Evolutionary conservation across 2,329 filamentous ascomycete genomes (phyloP).

Genomic region (Sporothrix protearum): DNA sequence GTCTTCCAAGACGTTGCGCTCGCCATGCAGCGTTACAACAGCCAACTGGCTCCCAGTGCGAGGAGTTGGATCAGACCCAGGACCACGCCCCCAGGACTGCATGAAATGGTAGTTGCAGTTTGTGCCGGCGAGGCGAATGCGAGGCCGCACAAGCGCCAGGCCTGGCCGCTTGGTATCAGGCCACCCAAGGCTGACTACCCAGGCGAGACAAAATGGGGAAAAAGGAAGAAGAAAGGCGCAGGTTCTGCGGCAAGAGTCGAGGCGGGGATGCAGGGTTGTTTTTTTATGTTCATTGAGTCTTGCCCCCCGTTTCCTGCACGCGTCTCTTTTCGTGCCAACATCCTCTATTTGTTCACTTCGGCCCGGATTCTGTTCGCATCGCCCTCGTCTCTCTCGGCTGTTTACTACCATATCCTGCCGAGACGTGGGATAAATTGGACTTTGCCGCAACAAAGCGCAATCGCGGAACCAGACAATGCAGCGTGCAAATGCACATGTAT

Average conservation of each 20-base stretch:
- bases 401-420: neutral
- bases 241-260: neutral
- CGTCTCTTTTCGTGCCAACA: neutral
- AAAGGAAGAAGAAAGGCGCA: neutral
- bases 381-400: neutral
- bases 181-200: neutral
- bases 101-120: neutral
- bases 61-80: neutral
- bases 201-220: neutral
- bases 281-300: neutral
- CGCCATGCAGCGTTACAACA: neutral
- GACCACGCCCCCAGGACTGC: neutral
- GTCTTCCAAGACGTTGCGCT: neutral
- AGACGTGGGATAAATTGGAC: neutral
- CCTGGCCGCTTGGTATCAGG: neutral
- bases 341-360: neutral
- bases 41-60: neutral
- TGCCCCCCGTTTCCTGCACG: neutral
- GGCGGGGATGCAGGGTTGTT: neutral
- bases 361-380: neutral
- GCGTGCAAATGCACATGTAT: neutral
- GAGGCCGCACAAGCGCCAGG: neutral
- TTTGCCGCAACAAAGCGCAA: neutral
- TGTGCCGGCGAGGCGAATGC: neutral
- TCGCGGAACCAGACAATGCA: neutral